Evolutionary conservation across 2,329 filamentous ascomycete genomes (phyloP).

Genomic region (Xylariaceae sp.): DNA sequence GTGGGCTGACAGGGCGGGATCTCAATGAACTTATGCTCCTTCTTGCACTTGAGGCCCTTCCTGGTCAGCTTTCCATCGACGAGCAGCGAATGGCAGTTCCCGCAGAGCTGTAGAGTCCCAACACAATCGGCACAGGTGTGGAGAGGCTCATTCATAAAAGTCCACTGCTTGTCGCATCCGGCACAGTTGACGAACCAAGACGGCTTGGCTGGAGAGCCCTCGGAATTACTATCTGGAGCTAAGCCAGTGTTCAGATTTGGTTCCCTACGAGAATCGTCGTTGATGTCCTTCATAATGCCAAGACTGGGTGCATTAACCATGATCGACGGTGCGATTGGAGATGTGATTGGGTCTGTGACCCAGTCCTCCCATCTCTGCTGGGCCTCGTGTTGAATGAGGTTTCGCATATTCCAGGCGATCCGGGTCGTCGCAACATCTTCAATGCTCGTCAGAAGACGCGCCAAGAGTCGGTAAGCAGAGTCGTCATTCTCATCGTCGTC

Average conservation of each 20-base stretch:
- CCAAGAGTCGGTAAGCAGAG: slow-evolving; percentile 21
- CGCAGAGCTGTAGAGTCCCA: slow-evolving; percentile 16
- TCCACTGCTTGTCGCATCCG: slow-evolving; percentile 21
- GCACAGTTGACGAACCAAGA: slow-evolving; percentile 18
- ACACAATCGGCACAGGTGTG: slow-evolving; percentile 25
- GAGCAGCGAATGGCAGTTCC: slow-evolving; percentile 17
- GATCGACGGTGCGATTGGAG: neutral
- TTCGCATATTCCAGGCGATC: slow-evolving; percentile 23
- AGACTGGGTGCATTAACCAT: neutral
- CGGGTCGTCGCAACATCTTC: slow-evolving; percentile 17
- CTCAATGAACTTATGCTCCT: slow-evolving; percentile 20
- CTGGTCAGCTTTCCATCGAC: slow-evolving; percentile 13
- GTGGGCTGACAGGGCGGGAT: slow-evolving; percentile 19
- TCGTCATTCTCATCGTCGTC: slow-evolving; percentile 26
- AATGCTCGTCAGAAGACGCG: slow-evolving; percentile 16
- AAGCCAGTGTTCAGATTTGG: neutral
- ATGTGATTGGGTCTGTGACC: slow-evolving; percentile 12
- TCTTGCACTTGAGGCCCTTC: slow-evolving; percentile 16
- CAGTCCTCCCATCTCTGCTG: slow-evolving; percentile 20
- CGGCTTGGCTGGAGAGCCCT: slow-evolving; percentile 13
- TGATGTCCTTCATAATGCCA: neutral
- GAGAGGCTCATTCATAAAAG: slow-evolving; percentile 18
- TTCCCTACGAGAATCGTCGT: neutral
- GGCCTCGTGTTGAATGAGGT: slow-evolving; percentile 16
- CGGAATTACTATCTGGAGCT: neutral